Base-by-base conservation (phyloP, 2,329 filamentous ascomycete genomes). In the Myrmaecium sp. region DNA sequence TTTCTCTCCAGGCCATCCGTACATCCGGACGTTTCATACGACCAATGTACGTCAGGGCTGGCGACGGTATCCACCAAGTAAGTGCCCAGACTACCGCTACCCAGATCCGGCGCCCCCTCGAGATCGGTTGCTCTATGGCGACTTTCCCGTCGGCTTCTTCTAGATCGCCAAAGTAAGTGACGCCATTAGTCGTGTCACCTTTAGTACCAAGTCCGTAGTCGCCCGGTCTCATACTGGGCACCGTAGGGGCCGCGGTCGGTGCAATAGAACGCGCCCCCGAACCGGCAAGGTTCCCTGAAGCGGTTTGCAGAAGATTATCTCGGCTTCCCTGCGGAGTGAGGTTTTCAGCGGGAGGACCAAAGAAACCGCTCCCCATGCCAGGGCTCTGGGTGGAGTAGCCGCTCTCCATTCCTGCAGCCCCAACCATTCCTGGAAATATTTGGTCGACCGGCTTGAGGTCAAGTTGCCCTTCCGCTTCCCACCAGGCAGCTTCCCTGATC, bases 21-120 rank as follows among this genome's bases (percentile, higher is more conserved):
- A 98, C 82, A 54, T 98, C 89, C 2, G 84, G 89, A 29, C 89
- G 74, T 56, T 92, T 91, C 89, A 98, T 98, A 13, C 86, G 79
- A 17, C 89, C 89, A 31, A 95, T 44, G 32, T 64, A 75, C n/a
- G 68, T 67, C 10, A 98, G 69, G 2, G 79, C 37, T 25, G 81
- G 78, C 0, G 86, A 95, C 0, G 89, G 89, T 37, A 94, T 89
- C 78, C 80, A 95, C 48, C 82, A 95, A 0, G 89, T 98, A 25
- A 91, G 38, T 1, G 69, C 66, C 83, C 84, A 95, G 3, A 89
- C 80, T 21, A 89, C 52, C 2, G 54, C 66, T 14, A 92, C 72
- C 89, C 89, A 98, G 2, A 71, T 43, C 21, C 79, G 74, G 36
- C 89, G 72, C 23, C 63, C 59, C 3, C 55, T 46, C 0, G 72